phyloP scores from a whole-genome alignment of 371 early-diverging fungal genomes.

The Mucor lusitanicus region DNA sequence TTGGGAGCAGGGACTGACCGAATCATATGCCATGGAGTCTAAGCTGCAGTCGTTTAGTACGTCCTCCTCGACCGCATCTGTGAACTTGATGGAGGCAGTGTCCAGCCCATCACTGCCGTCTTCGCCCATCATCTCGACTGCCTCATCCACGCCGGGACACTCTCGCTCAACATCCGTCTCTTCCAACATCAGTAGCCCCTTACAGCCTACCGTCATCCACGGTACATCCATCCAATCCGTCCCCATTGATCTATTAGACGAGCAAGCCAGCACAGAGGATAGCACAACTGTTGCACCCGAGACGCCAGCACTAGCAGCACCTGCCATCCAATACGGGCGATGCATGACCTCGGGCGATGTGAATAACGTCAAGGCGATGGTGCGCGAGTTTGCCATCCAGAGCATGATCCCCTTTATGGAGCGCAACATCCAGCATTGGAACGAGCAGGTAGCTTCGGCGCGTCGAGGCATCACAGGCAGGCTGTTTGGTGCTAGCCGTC shows the following conservation, averaged over 20 bases:
- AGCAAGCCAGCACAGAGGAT: slow-evolving; percentile 8
- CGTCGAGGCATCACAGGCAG: slow-evolving; percentile 91
- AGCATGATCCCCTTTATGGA: slow-evolving; percentile 91
- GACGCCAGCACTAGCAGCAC: slow-evolving; percentile 17
- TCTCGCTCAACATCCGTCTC: slow-evolving; percentile 23
- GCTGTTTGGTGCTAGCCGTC: slow-evolving; percentile 78
- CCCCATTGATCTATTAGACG: slow-evolving; percentile 10
- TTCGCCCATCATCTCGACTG: neutral
- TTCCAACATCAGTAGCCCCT: slow-evolving; percentile 14
- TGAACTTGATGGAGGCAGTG: neutral
- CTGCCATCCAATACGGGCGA: slow-evolving; percentile 52
- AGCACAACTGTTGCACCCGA: neutral
- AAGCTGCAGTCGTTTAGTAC: slow-evolving; percentile 25
- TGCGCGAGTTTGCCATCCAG: slow-evolving; percentile 69
- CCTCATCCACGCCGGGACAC: slow-evolving; percentile 24
- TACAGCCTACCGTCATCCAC: slow-evolving; percentile 16
- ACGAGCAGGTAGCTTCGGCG: slow-evolving; percentile 88
- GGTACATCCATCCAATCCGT: slow-evolving; percentile 18
- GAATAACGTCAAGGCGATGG: slow-evolving; percentile 50
- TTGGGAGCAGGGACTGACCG: slow-evolving; percentile 23
- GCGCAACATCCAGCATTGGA: slow-evolving; percentile 82
- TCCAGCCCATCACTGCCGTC: slow-evolving; percentile 9
- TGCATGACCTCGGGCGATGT: slow-evolving; percentile 62
- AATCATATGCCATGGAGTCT: slow-evolving; percentile 29
- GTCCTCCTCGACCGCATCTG: neutral